Conservation (phyloP, 2,329 filamentous ascomycete genomes). For the Colletotrichum cordylinicola region DNA sequence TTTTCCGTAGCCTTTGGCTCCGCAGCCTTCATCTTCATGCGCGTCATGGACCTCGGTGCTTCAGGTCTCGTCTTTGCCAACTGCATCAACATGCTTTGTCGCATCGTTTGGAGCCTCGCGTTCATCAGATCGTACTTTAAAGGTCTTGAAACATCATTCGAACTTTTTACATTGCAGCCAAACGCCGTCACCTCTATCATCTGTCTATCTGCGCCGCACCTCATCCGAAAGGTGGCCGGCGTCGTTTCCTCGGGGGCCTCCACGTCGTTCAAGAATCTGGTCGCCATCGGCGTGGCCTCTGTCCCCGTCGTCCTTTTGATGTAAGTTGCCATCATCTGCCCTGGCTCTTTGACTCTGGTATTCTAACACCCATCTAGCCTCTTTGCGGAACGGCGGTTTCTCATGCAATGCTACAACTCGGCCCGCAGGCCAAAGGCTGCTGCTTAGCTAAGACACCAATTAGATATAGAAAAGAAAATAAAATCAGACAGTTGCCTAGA, state of each 20-base stretch:
- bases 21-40: conserved; percentile 77
- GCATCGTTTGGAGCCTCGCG: conserved; percentile 78
- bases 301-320: conserved; percentile 59
- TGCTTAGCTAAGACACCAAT: background rate
- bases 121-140: conserved; percentile 75
- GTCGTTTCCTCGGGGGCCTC: background rate
- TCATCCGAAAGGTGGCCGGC: conserved; percentile 36
- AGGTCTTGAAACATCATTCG: conserved; percentile 46
- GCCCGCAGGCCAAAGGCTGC: conserved; percentile 35
- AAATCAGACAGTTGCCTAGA: background rate
- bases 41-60: conserved; percentile 73
- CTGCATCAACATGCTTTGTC: conserved; percentile 84
- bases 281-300: conserved; percentile 56
- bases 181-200: conserved; percentile 46
- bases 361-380: conserved; percentile 42
- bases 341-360: background rate
- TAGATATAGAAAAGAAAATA: background rate
- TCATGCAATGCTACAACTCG: conserved; percentile 55
- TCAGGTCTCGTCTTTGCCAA: conserved; percentile 86
- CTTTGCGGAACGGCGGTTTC: conserved; percentile 59
- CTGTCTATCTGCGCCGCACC: conserved; percentile 48
- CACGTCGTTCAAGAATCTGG: conserved; percentile 38
- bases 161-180: conserved; percentile 48
- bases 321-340: conserved; percentile 53
- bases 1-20: conserved; percentile 81